Conservation (phyloP, 805 yeast species). For the Metschnikowia aberdeeniae region DNA sequence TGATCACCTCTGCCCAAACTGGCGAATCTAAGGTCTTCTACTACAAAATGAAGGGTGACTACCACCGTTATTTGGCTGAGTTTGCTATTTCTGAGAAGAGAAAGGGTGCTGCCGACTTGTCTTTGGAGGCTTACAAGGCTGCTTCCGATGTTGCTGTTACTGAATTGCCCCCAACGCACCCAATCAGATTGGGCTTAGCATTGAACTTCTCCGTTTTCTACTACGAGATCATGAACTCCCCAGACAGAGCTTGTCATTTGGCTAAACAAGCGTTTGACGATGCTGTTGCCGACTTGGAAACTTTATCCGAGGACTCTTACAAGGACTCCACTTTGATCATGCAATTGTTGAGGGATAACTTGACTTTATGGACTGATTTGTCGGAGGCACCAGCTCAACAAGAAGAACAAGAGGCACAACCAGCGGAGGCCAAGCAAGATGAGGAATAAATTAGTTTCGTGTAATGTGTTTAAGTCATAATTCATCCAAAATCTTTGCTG, state of each 20-base stretch:
- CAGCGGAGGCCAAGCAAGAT: slow-evolving; percentile 23
- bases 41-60: slow-evolving; percentile 99
- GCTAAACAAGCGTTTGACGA: slow-evolving; percentile 99
- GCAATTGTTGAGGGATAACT: slow-evolving; percentile 98
- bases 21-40: slow-evolving; percentile 98
- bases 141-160: slow-evolving; percentile 97
- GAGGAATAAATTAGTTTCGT: slow-evolving; percentile 23
- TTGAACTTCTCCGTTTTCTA: slow-evolving; percentile 96
- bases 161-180: slow-evolving; percentile 97
- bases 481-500: slow-evolving; percentile 8
- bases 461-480: slow-evolving; percentile 13
- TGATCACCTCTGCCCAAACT: slow-evolving; percentile 89
- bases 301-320: slow-evolving; percentile 96
- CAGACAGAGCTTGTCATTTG: slow-evolving; percentile 97
- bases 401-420: slow-evolving; percentile 29
- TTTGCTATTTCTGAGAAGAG: slow-evolving; percentile 89
- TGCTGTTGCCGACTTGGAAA: slow-evolving; percentile 97
- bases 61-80: slow-evolving; percentile 98
- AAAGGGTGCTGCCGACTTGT: slow-evolving; percentile 86
- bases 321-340: slow-evolving; percentile 97
- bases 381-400: slow-evolving; percentile 61
- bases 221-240: slow-evolving; percentile 96
- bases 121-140: slow-evolving; percentile 89
- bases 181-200: slow-evolving; percentile 96
- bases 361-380: slow-evolving; percentile 98